These are phyloP conservation scores for Saccharomyces hybrid DNA, from an alignment of 1,139 yeast genomes.

Conservation along the genomic window DNA sequence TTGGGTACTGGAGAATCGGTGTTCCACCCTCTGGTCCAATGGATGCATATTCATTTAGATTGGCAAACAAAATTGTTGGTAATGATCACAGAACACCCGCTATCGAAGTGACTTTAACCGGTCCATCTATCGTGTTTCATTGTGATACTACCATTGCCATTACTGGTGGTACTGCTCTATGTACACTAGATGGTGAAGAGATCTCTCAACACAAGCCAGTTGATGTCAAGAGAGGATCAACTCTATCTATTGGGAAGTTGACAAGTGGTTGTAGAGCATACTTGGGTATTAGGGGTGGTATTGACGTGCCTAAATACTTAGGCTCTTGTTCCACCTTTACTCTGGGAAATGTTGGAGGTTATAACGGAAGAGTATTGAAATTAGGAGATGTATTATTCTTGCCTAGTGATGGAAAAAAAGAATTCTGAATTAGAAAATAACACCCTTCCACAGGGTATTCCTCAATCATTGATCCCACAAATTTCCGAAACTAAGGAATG, in stretches of 20 bases:
- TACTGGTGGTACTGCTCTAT: slow-evolving; percentile 73
- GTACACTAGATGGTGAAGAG: slow-evolving; percentile 56
- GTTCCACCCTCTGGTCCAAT: slow-evolving; percentile 98
- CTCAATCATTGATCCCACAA: slow-evolving; percentile 52
- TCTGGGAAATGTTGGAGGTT: slow-evolving; percentile 88
- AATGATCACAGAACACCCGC: slow-evolving; percentile 78
- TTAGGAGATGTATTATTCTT: slow-evolving; percentile 85
- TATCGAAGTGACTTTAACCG: slow-evolving; percentile 77
- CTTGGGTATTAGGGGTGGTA: slow-evolving; percentile 83
- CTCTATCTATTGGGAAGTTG: slow-evolving; percentile 71
- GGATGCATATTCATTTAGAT: slow-evolving; percentile 85
- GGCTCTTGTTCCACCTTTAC: slow-evolving; percentile 98
- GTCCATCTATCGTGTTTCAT: slow-evolving; percentile 82
- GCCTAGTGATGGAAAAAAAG: slow-evolving; percentile 37
- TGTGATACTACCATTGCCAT: slow-evolving; percentile 68
- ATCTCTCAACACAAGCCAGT: slow-evolving; percentile 67
- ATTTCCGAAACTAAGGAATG: slow-evolving; percentile 50
- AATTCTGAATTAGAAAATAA: slow-evolving; percentile 60
- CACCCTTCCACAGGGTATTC: slow-evolving; percentile 58
- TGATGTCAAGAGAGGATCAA: slow-evolving; percentile 63
- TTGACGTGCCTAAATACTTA: slow-evolving; percentile 86
- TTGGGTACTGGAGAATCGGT: slow-evolving; percentile 83
- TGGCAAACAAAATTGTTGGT: slow-evolving; percentile 87
- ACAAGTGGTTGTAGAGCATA: slow-evolving; percentile 81
- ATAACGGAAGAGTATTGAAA: slow-evolving; percentile 84